Evolutionary conservation across 2,329 filamentous ascomycete species (phyloP), one percentile per base, ranked within the genome.

Genomic region (Trichophyton schoenleinii): DNA sequence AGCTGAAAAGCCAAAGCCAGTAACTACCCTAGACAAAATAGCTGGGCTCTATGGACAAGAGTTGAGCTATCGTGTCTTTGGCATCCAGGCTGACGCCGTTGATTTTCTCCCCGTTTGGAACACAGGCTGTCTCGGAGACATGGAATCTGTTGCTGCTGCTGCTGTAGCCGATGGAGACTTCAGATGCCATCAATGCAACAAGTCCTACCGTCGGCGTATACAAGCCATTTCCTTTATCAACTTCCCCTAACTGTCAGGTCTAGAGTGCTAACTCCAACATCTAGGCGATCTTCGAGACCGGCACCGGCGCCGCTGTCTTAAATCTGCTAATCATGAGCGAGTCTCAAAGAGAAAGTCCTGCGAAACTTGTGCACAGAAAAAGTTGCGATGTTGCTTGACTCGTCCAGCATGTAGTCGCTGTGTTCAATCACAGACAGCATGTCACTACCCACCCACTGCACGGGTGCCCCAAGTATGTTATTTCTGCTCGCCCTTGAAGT

Each of bases 241-340:
- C 8, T 8, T 18, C 11, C 1, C 41, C 41, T 8, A n/a, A 44
- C 41, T 44, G 15, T 8, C 15, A 15, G n/a, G 41, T 18, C 41
- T 2, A 44, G 8, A 57, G 53, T 13, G 53, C 31, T 57, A 38
- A 57, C 53, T 57, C 53, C 31, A 34, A 13, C 18, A 36, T 36
- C 7, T 57, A 57, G 53, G 53, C 15, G 53, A 57, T 28, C 53
- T 57, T 57, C 53, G 53, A 34, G 53, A 57, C 38, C 53, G 53
- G 7, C 53, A 57, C 20, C 53, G 53, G 20, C 53, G 53, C 11
- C 53, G 53, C 20, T 57, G 53, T 20, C 25, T 57, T 5, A 57
- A 57, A 11, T 57, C 53, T 36, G 53, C 53, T 34, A 34, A 34
- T 20, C 53, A 57, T 15, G 53, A 57, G 38, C 28, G 53, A 15